Evolutionary conservation across 1,284 basidiomycete species (phyloP), one percentile per base, ranked within the genome.

Genomic region (Ganoderma multipileum): DNA sequence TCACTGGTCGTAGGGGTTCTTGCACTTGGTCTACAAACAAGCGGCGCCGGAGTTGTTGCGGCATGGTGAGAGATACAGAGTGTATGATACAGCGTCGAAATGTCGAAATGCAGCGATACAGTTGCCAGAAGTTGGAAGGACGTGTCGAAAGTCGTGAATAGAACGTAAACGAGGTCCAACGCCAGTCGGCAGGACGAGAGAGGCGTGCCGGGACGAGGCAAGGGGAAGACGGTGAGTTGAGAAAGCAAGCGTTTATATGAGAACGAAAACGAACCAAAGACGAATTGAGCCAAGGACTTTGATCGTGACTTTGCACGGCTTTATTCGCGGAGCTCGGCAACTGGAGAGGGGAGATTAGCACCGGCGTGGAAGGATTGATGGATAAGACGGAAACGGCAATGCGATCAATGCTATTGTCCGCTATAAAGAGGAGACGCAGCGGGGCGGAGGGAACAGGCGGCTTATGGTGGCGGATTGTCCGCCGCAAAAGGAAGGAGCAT

Each of bases 1-100:
- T 86, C 80, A 72, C 78, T 28, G 78, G 79, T 68, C 76, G 77
- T 64, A 78, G 74, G 28, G 69, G 30, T 42, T 72, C 69, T 65
- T 69, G 64, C 26, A 62, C 65, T 62, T 79, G 76, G 68, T 80
- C 80, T 79, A 71, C 38, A 44, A 69, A 66, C 26, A 67, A 66
- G 28, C 69, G 72, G 12, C 69, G 72, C 33, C 71, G 67, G 63
- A 65, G 26, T 39, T 60, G 68, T 61, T 66, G 66, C 39, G 69
- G 58, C 71, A 73, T 72, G 70, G 20, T 42, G 68, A 20, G 64
- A 26, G 55, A 68, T 66, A 71, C 65, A 65, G 65, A 62, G 44
- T 44, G 59, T 61, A 63, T 36, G 54, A 67, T 72, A 73, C 74
- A 72, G 57, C 47, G 61, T 57, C 14, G 58, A 20, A 33, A 33